Conservation (phyloP, 352 stramenopile genomes). For the Plasmopara muralis region DNA sequence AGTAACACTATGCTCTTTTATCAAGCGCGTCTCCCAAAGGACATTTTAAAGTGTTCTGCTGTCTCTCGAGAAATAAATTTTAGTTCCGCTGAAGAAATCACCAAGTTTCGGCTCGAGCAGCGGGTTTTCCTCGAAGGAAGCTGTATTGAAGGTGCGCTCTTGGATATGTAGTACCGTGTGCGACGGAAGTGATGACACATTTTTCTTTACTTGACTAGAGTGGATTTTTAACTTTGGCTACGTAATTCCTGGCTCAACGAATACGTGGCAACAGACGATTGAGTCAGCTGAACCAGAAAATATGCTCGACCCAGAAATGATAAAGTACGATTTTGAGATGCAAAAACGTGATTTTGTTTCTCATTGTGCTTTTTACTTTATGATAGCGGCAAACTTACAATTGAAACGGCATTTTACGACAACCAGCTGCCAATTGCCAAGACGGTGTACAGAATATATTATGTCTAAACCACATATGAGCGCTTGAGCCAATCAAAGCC, state of each 20-base stretch:
- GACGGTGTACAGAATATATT: constrained; percentile 92
- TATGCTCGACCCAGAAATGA: constrained; percentile 82
- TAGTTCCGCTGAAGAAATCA: constrained; percentile 83
- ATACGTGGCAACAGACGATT: constrained; percentile 95
- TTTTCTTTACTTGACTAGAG: constrained; percentile 37
- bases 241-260: constrained; percentile 93
- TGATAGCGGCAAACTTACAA: constrained; percentile 85
- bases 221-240: constrained; percentile 95
- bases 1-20: background rate
- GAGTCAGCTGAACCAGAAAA: constrained; percentile 80
- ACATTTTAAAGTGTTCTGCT: constrained; percentile 85
- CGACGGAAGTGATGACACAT: background rate
- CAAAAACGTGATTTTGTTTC: background rate
- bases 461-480: constrained; percentile 49
- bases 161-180: background rate
- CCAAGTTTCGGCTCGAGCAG: constrained; percentile 90
- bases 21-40: constrained; percentile 52
- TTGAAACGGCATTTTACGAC: constrained; percentile 95
- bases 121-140: constrained; percentile 84
- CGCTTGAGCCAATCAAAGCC: background rate
- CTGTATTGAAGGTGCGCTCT: constrained; percentile 79
- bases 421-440: constrained; percentile 82
- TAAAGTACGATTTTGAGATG: constrained; percentile 42
- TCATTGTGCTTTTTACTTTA: background rate
- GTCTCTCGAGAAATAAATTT: constrained; percentile 95